Base-by-base conservation (phyloP, 805 yeast genomes). In the Ogataea nitratoaversa region DNA sequence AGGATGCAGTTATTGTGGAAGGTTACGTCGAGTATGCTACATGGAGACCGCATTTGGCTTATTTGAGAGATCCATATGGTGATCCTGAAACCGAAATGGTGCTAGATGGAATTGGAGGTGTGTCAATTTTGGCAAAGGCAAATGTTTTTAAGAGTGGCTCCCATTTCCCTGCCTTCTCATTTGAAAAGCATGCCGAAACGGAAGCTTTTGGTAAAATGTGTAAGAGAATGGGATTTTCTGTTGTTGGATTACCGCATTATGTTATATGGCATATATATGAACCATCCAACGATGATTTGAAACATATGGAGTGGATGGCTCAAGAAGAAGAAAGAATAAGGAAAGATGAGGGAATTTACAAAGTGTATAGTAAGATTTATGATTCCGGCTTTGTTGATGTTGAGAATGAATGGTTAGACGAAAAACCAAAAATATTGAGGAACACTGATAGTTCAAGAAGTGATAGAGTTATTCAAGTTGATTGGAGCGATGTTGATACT, bases 21-120 rank as follows among this genome's bases (percentile, higher is more conserved):
- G 99, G 99, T 13, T 89, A 89, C 61, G 95, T 88, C 19, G 99
- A 91, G 66, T 93, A 88, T 62, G 95, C 95, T 32, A 91, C 99
- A 2, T 91, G 98, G 97, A 76, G 99, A 64, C 95, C 96, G 2
- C 98, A 91, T 65, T 71, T 91, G 50, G 98, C 98, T 0, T 91
- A 93, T 58, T 72, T 91, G 60, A 73, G 98, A 52, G 97, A 90
- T 56, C 96, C 96, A 2, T 82, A 85, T 55, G 99, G 98, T 19
- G 95, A 89, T 63, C 91, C 95, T 5, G 91, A 86, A 57, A 91
- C 83, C 32, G 95, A 88, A 58, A 83, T 91, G 84, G 90, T 83
- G 42, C 70, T 91, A 47, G 98, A 91, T 63, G 99, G 99, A 38
- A 89, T 91, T 52, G 99, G 99, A 19, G 99, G 98, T 49, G 99